Percentiles rank a stretch among this genome's conserved stretches.
These are phyloP conservation scores for Hypoxylon sp. DNA, from an alignment of 2,329 filamentous ascomycete species.

Conservation along the genomic window DNA sequence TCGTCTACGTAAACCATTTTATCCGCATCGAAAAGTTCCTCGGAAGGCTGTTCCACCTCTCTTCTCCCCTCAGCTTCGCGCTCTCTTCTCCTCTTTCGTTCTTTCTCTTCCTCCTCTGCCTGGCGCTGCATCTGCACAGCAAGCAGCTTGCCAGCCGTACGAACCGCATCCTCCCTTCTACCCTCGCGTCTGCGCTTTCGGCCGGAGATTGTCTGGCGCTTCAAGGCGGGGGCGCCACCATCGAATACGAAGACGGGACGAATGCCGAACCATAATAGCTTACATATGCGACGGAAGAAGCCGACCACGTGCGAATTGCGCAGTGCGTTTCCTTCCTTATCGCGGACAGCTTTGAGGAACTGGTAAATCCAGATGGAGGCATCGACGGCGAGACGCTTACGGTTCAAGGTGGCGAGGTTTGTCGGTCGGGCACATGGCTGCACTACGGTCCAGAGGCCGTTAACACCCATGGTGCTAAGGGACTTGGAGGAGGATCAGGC, in stretches of 20 bases:
- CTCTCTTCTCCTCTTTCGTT: conserved; percentile 60
- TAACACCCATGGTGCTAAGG: conserved; percentile 83
- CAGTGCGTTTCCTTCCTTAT: conserved; percentile 96
- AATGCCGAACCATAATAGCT: conserved; percentile 95
- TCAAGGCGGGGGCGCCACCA: conserved; percentile 88
- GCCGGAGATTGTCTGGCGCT: conserved; percentile 86
- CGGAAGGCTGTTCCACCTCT: conserved; percentile 64
- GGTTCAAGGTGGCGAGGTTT: conserved; percentile 94
- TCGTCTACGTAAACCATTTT: conserved; percentile 92
- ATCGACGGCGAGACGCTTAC: conserved; percentile 94
- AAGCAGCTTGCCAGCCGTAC: conserved; percentile 89
- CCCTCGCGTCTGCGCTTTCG: conserved; percentile 85
- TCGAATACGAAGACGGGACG: conserved; percentile 98
- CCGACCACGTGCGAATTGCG: conserved; percentile 96
- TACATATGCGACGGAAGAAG: conserved; percentile 98
- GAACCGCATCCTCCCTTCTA: conserved; percentile 87
- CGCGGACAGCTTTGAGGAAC: conserved; percentile 97
- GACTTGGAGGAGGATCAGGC: conserved; percentile 11
- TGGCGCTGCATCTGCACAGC: conserved; percentile 93
- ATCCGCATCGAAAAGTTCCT: conserved; percentile 71
- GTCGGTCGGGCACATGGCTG: conserved; percentile 95
- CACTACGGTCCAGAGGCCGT: conserved; percentile 94
- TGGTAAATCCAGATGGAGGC: conserved; percentile 99
- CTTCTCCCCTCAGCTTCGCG: conserved; percentile 52
- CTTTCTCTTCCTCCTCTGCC: conserved; percentile 84